Percentiles rank a stretch among this genome's conserved stretches.
These are phyloP conservation scores for Rhododendron simsii DNA, from an alignment of 148 eudicot species.

Conservation along the genomic window DNA sequence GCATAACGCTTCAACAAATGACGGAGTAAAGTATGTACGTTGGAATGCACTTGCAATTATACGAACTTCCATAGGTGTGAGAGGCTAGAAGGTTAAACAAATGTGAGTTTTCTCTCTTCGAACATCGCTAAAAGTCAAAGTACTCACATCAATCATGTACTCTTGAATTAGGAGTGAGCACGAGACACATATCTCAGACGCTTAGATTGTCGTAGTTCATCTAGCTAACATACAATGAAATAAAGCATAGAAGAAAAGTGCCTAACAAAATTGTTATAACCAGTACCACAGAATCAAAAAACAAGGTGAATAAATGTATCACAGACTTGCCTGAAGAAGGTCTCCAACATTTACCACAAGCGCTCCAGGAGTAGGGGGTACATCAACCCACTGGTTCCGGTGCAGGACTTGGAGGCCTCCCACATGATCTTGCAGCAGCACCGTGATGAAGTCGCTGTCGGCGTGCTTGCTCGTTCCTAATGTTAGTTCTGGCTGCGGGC, in stretches of 20 bases:
- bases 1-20: not conserved
- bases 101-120: not conserved
- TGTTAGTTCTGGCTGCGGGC: conserved; percentile 45
- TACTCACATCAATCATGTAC: not conserved
- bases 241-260: not conserved
- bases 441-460: not conserved
- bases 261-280: not conserved
- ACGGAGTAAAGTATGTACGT: not conserved
- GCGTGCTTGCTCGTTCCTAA: conserved; percentile 27
- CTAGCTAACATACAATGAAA: not conserved
- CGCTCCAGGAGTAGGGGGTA: not conserved
- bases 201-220: too few species aligned
- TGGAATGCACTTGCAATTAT: not conserved
- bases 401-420: not conserved
- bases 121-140: not conserved
- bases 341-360: not conserved
- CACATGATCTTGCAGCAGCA: not conserved
- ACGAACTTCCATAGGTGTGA: not conserved
- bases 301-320: not conserved
- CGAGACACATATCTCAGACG: not conserved
- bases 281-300: not conserved
- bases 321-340: not conserved
- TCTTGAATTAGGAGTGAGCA: not conserved
- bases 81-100: not conserved
- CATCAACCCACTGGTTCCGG: not conserved